Conservation (phyloP, 371 early-diverging fungal genomes). For the Mortierella polycephala region DNA sequence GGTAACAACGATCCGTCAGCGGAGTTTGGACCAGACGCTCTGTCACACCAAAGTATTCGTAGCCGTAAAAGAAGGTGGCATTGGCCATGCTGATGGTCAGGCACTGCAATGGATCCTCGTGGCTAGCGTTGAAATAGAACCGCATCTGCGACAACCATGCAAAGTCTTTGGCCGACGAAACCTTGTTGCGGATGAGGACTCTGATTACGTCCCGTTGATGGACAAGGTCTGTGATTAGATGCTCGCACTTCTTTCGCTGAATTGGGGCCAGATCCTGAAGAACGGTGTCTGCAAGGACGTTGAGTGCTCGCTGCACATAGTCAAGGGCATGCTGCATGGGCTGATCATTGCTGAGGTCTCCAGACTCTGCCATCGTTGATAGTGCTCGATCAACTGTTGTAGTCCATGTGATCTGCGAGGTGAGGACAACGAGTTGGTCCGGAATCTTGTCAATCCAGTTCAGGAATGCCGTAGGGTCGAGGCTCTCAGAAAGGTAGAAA, state of each 20-base stretch:
- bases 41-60: conserved; percentile 96
- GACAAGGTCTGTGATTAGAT: conserved; percentile 97
- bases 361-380: conserved; percentile 57
- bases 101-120: conserved; percentile 76
- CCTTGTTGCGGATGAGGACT: conserved; percentile 67
- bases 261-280: conserved; percentile 85
- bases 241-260: conserved; percentile 95
- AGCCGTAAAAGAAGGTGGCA: conserved; percentile 94
- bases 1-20: conserved; percentile 96
- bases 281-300: conserved; percentile 93
- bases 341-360: conserved; percentile 31
- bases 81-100: conserved; percentile 93
- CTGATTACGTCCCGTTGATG: conserved; percentile 97
- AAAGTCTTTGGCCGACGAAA: conserved; percentile 81
- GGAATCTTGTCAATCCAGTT: conserved; percentile 93
- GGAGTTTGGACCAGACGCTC: conserved; percentile 99
- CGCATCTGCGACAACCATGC: conserved; percentile 98
- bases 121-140: conserved; percentile 82
- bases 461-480: conserved; percentile 72
- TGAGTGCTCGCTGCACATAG: conserved; percentile 80
- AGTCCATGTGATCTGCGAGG: conserved; percentile 94
- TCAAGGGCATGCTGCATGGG: conserved; percentile 69
- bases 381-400: conserved; percentile 84
- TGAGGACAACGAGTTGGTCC: conserved; percentile 92
- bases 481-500: conserved; percentile 73